phyloP scores from a whole-genome alignment of 208 protist genomes.

The Kentomonas sorsogonicus region DNA sequence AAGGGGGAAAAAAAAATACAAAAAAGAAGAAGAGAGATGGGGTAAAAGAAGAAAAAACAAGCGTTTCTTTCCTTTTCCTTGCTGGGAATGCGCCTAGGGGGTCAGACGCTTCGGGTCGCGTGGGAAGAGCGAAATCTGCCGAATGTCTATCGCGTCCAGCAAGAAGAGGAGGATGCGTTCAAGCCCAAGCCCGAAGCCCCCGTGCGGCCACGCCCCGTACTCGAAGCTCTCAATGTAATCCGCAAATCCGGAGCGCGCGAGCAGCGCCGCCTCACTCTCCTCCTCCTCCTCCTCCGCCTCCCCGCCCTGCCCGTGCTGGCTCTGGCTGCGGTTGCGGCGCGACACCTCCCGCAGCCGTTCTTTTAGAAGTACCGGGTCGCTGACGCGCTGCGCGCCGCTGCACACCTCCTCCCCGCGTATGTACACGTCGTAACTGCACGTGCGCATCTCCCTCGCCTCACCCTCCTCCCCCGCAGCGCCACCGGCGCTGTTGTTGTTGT shows the following conservation, averaged over 20 bases:
- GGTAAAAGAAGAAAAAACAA: background rate
- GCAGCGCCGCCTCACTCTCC: constrained; percentile 10
- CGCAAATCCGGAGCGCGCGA: no score
- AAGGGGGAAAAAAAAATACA: no score
- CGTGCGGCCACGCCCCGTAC: constrained; percentile 97
- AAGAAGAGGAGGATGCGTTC: constrained; percentile 98
- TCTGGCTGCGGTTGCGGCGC: no score
- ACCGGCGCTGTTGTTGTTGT: constrained; percentile 2
- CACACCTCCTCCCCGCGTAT: constrained; percentile 99
- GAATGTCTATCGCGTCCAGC: constrained; percentile 94
- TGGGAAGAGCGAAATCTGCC: constrained; percentile 98
- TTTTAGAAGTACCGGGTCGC: constrained; percentile 88
- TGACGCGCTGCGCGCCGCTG: constrained; percentile 98
- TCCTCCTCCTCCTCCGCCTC: constrained; percentile 16
- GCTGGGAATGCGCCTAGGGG: constrained; percentile 59
- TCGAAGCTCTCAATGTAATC: constrained; percentile 97
- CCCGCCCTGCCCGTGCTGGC: no score
- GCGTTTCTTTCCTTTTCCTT: background rate
- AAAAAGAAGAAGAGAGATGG: no score
- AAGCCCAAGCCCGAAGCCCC: constrained; percentile 97
- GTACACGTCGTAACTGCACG: constrained; percentile 97
- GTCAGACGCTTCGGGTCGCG: constrained; percentile 94
- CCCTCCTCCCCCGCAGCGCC: constrained; percentile 2
- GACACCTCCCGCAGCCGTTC: no score
- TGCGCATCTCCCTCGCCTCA: constrained; percentile 1